Conservation (phyloP, 2,329 filamentous ascomycete genomes). For the Paecilomyces variotii region DNA sequence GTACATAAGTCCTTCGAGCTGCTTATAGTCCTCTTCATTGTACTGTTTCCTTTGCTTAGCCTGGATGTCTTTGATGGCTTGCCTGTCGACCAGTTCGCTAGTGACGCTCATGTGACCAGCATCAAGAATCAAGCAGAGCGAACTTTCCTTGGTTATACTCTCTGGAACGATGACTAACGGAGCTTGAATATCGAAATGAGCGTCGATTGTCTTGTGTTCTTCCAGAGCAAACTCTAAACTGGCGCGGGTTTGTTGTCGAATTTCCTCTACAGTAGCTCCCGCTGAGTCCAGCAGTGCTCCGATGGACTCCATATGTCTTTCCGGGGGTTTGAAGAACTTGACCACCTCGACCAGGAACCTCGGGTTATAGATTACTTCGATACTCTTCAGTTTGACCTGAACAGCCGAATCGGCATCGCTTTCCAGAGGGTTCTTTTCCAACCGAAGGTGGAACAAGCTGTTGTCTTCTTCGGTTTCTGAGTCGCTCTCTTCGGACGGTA, state of each 20-base stretch:
- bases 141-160: conserved; percentile 71
- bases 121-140: conserved; percentile 87
- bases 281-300: conserved; percentile 91
- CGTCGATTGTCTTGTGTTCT: conserved; percentile 97
- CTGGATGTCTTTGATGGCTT: conserved; percentile 83
- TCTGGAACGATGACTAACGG: conserved; percentile 95
- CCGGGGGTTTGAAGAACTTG: conserved; percentile 93
- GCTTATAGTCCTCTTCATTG: conserved; percentile 79
- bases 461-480: conserved; percentile 49
- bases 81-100: conserved; percentile 86
- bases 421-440: conserved; percentile 93
- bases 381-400: conserved; percentile 82
- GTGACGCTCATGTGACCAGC: conserved; percentile 92
- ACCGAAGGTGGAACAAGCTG: conserved; percentile 82
- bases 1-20: conserved; percentile 90
- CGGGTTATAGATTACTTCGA: conserved; percentile 97
- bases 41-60: conserved; percentile 82
- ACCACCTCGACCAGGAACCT: conserved; percentile 83
- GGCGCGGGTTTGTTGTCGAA: conserved; percentile 90
- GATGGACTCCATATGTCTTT: conserved; percentile 98
- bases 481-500: conserved; percentile 30
- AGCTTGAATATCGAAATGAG: conserved; percentile 88
- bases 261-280: conserved; percentile 87
- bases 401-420: conserved; percentile 85
- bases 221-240: conserved; percentile 93